These are phyloP conservation scores for Pestalotiopsis sp. DNA, from an alignment of 2,329 filamentous ascomycete species.

Conservation along the genomic window DNA sequence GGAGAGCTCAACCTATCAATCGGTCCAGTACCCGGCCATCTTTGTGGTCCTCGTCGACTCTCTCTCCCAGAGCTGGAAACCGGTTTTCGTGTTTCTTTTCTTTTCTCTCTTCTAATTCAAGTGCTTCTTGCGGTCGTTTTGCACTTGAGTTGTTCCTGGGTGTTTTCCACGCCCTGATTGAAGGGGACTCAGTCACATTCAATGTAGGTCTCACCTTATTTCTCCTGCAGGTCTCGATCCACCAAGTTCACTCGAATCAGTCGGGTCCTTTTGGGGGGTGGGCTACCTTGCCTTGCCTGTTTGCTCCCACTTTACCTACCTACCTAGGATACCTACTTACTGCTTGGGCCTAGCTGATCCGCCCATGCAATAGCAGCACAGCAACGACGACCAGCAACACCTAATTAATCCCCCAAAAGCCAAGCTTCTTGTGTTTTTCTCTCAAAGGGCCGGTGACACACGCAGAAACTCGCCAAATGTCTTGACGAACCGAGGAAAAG, in stretches of 20 bases:
- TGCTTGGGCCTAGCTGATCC: neutral
- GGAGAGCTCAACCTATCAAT: neutral
- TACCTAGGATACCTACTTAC: neutral
- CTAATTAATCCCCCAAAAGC: neutral
- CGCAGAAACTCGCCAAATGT: slow-evolving; percentile 4
- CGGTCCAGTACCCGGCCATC: neutral
- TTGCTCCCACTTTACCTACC: neutral
- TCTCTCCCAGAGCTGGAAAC: slow-evolving; percentile 17
- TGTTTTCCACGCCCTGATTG: neutral
- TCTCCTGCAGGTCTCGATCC: slow-evolving; percentile 3
- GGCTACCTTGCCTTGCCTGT: neutral
- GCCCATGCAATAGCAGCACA: neutral
- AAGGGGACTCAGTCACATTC: slow-evolving; percentile 5
- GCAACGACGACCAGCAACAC: neutral
- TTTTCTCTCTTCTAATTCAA: neutral
- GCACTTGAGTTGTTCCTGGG: neutral
- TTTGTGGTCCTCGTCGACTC: slow-evolving; percentile 1
- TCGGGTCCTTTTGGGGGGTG: neutral
- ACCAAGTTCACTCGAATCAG: slow-evolving; percentile 2
- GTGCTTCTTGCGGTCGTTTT: slow-evolving; percentile 2
- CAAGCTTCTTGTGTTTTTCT: neutral
- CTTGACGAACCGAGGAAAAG: slow-evolving; percentile 6
- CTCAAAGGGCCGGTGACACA: neutral
- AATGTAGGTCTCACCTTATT: slow-evolving; percentile 12
- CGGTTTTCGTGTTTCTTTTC: slow-evolving; percentile 12